Evolutionary conservation across 768 basidiomycete genomes (phyloP).

Genomic region (Mrakia hoshinonis): DNA sequence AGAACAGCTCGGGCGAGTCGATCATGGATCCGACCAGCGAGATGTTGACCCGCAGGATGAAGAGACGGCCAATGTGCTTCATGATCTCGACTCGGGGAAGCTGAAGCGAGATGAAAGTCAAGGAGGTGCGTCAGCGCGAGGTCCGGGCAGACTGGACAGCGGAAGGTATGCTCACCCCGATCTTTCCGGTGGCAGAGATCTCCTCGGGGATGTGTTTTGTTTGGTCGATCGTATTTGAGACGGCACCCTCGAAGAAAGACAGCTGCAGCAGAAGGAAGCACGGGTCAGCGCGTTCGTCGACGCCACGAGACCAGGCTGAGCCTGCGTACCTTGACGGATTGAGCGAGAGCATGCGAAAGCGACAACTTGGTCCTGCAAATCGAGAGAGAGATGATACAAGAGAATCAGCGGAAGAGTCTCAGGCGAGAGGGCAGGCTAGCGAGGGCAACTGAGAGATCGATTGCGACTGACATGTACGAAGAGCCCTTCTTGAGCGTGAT

Average conservation of each 20-base stretch:
- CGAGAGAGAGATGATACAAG: too few relatives aligned
- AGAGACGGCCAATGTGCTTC: constrained; percentile 92
- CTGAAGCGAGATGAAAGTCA: not conserved
- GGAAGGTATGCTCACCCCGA: constrained; percentile 49
- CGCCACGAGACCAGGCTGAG: too few relatives aligned
- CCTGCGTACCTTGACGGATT: constrained; percentile 63
- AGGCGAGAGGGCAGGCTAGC: constrained; percentile 24
- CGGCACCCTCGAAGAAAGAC: constrained; percentile 88
- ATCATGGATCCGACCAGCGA: constrained; percentile 48
- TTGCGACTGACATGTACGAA: constrained; percentile 70
- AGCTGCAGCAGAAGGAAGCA: constrained; percentile 46
- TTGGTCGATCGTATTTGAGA: constrained; percentile 86
- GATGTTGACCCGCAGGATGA: constrained; percentile 85
- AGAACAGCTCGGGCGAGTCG: constrained; percentile 27
- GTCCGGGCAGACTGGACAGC: not conserved
- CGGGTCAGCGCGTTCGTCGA: too few relatives aligned
- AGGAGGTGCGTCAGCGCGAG: not conserved
- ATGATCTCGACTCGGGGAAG: constrained; percentile 61
- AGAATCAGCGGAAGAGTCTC: not conserved
- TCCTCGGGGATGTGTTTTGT: constrained; percentile 92
- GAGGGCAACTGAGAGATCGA: too few relatives aligned
- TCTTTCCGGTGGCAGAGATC: constrained; percentile 88
- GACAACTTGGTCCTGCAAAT: constrained; percentile 90
- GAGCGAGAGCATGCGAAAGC: constrained; percentile 84
- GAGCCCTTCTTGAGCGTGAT: constrained; percentile 87